Conservation (phyloP, 2,329 filamentous ascomycete genomes). For the Trichophyton rubrum region DNA sequence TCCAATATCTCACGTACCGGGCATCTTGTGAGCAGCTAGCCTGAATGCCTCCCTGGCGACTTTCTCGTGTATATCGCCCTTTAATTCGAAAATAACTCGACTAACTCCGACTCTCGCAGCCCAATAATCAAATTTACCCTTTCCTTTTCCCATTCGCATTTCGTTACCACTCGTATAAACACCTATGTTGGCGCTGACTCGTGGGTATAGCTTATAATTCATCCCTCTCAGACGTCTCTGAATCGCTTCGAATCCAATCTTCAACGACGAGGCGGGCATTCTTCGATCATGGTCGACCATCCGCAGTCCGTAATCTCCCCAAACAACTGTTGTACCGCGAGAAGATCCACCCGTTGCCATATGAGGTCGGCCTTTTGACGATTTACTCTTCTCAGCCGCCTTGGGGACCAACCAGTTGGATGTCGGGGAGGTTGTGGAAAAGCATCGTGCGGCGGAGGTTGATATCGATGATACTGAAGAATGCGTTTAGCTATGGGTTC, state of each 20-base stretch:
- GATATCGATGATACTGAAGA: constrained; percentile 18
- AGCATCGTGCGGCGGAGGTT: constrained; percentile 44
- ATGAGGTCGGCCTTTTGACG: constrained; percentile 71
- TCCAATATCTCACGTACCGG: constrained; percentile 47
- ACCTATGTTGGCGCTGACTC: constrained; percentile 82
- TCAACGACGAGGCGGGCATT: constrained; percentile 74
- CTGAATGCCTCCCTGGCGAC: constrained; percentile 87
- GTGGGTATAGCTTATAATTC: constrained; percentile 84
- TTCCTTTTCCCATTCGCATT: constrained; percentile 98
- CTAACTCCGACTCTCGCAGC: constrained; percentile 79
- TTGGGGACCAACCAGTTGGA: constrained; percentile 73
- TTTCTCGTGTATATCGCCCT: constrained; percentile 86
- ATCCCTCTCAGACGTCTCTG: constrained; percentile 76
- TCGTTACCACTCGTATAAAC: constrained; percentile 95
- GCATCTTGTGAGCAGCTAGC: constrained; percentile 86
- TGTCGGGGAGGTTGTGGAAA: constrained; percentile 55
- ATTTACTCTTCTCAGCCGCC: constrained; percentile 71
- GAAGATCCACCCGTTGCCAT: constrained; percentile 82
- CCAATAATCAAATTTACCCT: constrained; percentile 96
- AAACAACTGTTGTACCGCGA: constrained; percentile 88
- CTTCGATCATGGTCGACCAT: constrained; percentile 89
- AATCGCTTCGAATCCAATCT: constrained; percentile 88
- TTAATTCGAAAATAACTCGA: constrained; percentile 84
- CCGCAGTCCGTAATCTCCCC: constrained; percentile 89
- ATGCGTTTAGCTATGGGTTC: constrained; percentile 10